Evolutionary conservation across 2,329 filamentous ascomycete genomes (phyloP).

Genomic region (Calonectria honghensis): DNA sequence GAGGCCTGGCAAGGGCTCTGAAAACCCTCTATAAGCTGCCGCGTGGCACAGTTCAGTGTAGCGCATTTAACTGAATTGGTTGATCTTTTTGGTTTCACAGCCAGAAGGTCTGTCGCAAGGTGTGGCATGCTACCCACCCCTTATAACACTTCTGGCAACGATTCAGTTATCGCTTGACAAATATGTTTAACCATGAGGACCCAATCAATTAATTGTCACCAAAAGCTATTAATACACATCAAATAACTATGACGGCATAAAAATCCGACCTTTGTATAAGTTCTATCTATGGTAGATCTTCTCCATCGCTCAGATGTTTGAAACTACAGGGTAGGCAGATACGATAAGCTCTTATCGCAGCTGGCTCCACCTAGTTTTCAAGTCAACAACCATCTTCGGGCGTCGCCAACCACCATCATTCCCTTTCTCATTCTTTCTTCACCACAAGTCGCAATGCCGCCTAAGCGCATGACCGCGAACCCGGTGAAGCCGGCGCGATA

Average conservation of each 20-base stretch:
- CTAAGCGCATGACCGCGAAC: constrained; percentile 95
- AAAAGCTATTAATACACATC: neutral
- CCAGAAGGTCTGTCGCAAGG: too few species aligned
- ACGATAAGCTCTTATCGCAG: constrained; percentile 46
- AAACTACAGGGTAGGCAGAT: constrained; percentile 44
- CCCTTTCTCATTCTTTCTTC: constrained; percentile 25
- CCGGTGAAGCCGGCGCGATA: constrained; percentile 87
- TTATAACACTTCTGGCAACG: too few species aligned
- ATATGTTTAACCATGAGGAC: neutral
- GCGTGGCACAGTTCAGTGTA: too few species aligned
- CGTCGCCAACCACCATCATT: constrained; percentile 46
- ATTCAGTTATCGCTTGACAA: too few species aligned
- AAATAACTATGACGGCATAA: neutral
- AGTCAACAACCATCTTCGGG: constrained; percentile 41
- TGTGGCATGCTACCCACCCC: too few species aligned
- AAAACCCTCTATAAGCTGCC: too few species aligned
- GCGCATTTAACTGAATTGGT: too few species aligned
- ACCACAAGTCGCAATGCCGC: constrained; percentile 70
- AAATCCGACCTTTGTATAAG: neutral
- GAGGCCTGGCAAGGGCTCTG: too few species aligned
- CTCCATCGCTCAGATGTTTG: neutral
- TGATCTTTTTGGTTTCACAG: too few species aligned
- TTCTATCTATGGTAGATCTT: neutral
- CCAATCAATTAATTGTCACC: neutral
- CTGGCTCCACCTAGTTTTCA: constrained; percentile 47